Percentiles rank a stretch among this genome's conserved stretches.
Conservation (phyloP, 2,329 filamentous ascomycete genomes). For the Grosmannia serpens region DNA sequence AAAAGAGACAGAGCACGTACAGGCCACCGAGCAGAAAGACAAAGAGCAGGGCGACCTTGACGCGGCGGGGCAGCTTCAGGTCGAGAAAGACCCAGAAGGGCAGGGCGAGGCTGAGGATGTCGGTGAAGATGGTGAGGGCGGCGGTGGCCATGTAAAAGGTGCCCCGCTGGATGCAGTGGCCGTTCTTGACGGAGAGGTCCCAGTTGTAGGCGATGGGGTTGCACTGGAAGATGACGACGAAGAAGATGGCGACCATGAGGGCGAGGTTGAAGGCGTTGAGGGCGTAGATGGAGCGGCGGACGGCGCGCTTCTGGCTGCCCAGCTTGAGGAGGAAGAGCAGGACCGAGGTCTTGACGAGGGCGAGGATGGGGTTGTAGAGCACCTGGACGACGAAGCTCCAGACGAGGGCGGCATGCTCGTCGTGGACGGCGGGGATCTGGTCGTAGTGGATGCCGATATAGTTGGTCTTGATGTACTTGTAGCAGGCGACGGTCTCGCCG, state of each 20-base stretch:
- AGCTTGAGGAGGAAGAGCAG: conserved; percentile 22
- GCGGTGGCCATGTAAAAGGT: conserved; percentile 22
- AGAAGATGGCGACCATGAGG: conserved; percentile 20
- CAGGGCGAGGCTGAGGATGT: conserved; percentile 29
- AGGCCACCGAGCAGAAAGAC: conserved; percentile 22
- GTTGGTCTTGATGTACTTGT: conserved; percentile 11
- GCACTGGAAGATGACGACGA: conserved; percentile 26
- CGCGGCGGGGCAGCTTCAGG: conserved; percentile 18
- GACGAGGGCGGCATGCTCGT: conserved; percentile 1
- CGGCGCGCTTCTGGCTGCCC: conserved; percentile 17
- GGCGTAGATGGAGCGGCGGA: conserved; percentile 18
- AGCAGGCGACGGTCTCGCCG: conserved; percentile 6
- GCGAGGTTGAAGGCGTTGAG: conserved; percentile 20
- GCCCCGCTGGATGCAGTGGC: conserved; percentile 23
- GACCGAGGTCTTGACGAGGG: conserved; percentile 23
- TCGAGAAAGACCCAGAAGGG: conserved; percentile 25
- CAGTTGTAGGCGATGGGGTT: conserved; percentile 30
- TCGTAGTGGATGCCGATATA: conserved; percentile 11
- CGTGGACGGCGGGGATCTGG: conserved; percentile 6
- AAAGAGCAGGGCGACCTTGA: conserved; percentile 19
- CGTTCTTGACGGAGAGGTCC: conserved; percentile 26
- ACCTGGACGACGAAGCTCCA: conserved; percentile 12
- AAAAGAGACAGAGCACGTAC: conserved; percentile 11
- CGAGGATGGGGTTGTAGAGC: conserved; percentile 14
- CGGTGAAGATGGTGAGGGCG: conserved; percentile 30